Evolutionary conservation across 768 basidiomycete species (phyloP), one percentile per base, ranked within the genome.

Genomic region (Mycena crocata): DNA sequence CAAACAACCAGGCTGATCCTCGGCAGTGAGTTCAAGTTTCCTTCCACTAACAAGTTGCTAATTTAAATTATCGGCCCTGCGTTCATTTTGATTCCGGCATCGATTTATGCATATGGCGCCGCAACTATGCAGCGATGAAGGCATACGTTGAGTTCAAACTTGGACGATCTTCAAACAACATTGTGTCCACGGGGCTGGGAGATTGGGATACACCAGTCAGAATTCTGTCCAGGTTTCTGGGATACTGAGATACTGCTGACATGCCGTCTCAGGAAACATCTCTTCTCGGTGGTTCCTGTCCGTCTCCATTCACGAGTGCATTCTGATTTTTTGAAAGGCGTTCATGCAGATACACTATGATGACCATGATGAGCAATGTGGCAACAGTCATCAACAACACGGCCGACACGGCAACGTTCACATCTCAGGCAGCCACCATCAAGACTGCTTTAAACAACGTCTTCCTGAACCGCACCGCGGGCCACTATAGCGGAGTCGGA

Each of bases 141-240:
- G 69, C 45, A 35, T 76, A 76, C 44, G 70, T 76, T 13, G 61
- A 65, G 17, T 75, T 75, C 42, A 74, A 76, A 49, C 71, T 76
- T 3, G 71, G 57, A 7, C 74, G 74, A 15, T 76, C 75, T 9
- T 73, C 74, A 7, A 71, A 71, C 17, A 70, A 69, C 26, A 76
- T 76, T 26, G 73, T 71, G 1, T 45, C 58, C 5, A 73, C 74
- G 19, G 50, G 65, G 52, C 46, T 76, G 35, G 76, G 74, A 83
- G 77, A 76, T 84, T 83, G 31, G 84, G 75, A 64, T 79, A 82
- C 40, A 82, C 86, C 42, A 79, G 84, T 74, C 19, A 86, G 89
- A 52, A 74, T 83, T 87, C 85, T 30, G 83, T 82, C 17, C 80
- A 76, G 2, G 32, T 8, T 32, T 8, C 3, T 28, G 30, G 8